Conservation (phyloP, 2,329 filamentous ascomycete genomes). For the Cladosporium halotolerans region DNA sequence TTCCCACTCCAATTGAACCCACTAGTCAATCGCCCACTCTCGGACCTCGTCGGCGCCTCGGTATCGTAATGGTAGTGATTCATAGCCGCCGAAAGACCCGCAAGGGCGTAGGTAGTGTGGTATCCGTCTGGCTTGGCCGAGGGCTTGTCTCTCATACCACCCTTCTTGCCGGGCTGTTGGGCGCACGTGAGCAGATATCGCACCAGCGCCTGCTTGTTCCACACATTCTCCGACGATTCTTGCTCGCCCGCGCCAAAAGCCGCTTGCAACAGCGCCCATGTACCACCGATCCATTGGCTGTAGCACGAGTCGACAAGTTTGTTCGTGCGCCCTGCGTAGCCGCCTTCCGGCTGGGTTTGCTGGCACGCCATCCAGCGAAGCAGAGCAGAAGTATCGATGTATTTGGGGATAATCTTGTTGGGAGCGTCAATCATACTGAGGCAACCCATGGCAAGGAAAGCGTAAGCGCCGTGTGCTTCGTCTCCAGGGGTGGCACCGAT, state of each 20-base stretch:
- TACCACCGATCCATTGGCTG: conserved; percentile 94
- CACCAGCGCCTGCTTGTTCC: conserved; percentile 76
- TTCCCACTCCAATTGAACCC: conserved; percentile 42
- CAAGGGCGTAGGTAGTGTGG: conserved; percentile 86
- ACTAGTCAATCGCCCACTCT: conserved; percentile 28
- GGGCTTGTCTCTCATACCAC: conserved; percentile 89
- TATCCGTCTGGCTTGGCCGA: conserved; percentile 85
- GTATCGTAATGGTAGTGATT: conserved; percentile 50
- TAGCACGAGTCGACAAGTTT: conserved; percentile 98
- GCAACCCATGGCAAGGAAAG: conserved; percentile 87
- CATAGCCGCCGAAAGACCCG: conserved; percentile 76
- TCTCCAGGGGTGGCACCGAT: conserved; percentile 78
- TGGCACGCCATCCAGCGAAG: conserved; percentile 83
- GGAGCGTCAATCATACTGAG: conserved; percentile 80
- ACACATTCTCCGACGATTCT: conserved; percentile 43
- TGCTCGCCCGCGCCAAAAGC: conserved; percentile 48
- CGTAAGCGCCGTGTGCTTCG: conserved; percentile 94
- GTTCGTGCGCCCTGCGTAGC: conserved; percentile 89
- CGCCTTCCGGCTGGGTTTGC: conserved; percentile 86
- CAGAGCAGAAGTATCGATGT: conserved; percentile 68
- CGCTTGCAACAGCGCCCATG: conserved; percentile 86
- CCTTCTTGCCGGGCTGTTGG: conserved; percentile 61
- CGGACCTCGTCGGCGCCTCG: conserved; percentile 13
- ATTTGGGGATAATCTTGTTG: conserved; percentile 65
- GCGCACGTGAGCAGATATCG: conserved; percentile 88